Evolutionary conservation across 768 basidiomycete species (phyloP).

Genomic region (Leccinum ochraceum): DNA sequence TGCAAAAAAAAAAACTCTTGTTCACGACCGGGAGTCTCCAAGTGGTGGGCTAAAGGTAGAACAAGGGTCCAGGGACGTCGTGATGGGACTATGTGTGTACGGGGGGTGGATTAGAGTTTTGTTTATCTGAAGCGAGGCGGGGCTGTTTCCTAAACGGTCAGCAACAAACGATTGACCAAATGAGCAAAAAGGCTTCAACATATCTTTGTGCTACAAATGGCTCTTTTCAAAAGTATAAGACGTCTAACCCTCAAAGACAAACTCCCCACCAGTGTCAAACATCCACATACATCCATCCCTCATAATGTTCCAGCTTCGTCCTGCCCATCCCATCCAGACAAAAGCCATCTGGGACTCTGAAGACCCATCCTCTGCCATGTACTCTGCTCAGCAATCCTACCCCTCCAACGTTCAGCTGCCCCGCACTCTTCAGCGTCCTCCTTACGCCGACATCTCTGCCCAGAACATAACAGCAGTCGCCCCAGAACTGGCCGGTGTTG

Average conservation of each 20-base stretch:
- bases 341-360: constrained; percentile 39
- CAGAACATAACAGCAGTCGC: constrained; percentile 57
- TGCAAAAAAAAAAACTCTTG: constrained; percentile 9
- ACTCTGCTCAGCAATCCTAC: constrained; percentile 31
- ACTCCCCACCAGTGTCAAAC: constrained; percentile 17
- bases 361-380: constrained; percentile 30
- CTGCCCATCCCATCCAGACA: constrained; percentile 37
- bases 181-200: constrained; percentile 30
- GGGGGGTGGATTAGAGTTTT: constrained; percentile 15
- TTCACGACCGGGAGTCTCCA: constrained; percentile 1
- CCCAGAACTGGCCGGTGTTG: constrained; percentile 49
- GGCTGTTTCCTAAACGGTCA: constrained; percentile 30
- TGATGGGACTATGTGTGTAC: constrained; percentile 28
- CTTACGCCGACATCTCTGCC: constrained; percentile 54
- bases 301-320: constrained; percentile 38
- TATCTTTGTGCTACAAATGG: constrained; percentile 37
- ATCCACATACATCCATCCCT: constrained; percentile 17
- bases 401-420: constrained; percentile 60
- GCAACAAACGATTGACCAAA: constrained; percentile 39
- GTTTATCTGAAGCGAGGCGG: constrained; percentile 21
- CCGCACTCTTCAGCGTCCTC: constrained; percentile 66
- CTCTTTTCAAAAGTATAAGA: constrained; percentile 31
- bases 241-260: constrained; percentile 14
- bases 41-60: constrained; percentile 26
- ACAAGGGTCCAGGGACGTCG: constrained; percentile 32